Conservation (phyloP, 73 alveolate species). For the Paramecium primaurelia region DNA sequence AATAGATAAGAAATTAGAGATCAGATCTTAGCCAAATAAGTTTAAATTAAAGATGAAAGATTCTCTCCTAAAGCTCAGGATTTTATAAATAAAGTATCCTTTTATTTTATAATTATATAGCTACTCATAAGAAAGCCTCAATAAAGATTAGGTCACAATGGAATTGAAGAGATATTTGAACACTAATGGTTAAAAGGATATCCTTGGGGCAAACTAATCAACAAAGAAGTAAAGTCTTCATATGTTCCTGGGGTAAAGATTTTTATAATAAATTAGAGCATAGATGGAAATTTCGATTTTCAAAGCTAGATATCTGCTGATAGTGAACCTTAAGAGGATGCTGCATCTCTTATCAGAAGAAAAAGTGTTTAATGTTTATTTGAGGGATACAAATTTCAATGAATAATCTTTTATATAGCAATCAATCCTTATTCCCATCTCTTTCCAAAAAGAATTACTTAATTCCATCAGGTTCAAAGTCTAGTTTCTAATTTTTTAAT, state of each 20-base stretch:
- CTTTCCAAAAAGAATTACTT: not conserved
- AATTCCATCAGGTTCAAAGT: too few species aligned
- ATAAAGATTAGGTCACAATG: conserved; percentile 84
- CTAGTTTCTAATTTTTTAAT: too few species aligned
- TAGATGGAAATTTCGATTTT: conserved; percentile 43
- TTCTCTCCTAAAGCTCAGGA: conserved; percentile 87
- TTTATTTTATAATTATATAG: not conserved
- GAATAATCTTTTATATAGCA: not conserved
- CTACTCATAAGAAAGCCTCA: conserved; percentile 71
- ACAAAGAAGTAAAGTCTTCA: not conserved
- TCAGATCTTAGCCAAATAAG: conserved; percentile 68
- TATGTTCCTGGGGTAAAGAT: conserved; percentile 30
- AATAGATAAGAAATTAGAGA: conserved; percentile 77
- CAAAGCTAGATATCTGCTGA: conserved; percentile 26
- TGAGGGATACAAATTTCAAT: conserved; percentile 30
- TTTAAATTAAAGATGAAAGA: conserved; percentile 78
- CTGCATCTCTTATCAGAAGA: not conserved
- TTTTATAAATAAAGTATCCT: conserved; percentile 80
- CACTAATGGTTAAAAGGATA: conserved; percentile 86
- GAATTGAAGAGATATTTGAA: conserved; percentile 75
- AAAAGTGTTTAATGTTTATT: conserved; percentile 43
- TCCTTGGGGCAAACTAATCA: conserved; percentile 76
- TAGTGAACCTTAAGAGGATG: conserved; percentile 20
- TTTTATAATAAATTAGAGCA: not conserved
- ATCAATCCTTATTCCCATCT: not conserved